Conservation (phyloP, 2,329 filamentous ascomycete species). For the Cryphonectria japonica region DNA sequence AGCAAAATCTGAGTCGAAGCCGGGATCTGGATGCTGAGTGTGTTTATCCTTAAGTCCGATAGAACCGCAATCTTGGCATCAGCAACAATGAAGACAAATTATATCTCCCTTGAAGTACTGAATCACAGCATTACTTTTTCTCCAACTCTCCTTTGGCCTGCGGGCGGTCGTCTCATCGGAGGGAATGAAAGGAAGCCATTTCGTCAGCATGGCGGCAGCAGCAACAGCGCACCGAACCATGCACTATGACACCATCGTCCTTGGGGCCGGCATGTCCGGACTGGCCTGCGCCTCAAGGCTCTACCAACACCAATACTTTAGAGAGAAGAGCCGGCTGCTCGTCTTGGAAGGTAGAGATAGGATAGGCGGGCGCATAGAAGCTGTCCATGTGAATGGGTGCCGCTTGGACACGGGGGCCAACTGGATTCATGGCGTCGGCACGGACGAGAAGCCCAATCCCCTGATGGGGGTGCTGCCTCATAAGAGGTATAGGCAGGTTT, state of each 20-base stretch:
- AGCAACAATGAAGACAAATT: neutral
- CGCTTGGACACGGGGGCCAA: slow-evolving; percentile 23
- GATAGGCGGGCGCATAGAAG: slow-evolving; percentile 19
- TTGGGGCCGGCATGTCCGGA: slow-evolving; percentile 21
- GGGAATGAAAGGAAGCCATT: neutral
- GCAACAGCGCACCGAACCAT: neutral
- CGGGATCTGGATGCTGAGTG: neutral
- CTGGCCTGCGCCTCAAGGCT: slow-evolving; percentile 20
- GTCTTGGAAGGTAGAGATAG: slow-evolving; percentile 15
- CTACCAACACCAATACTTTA: slow-evolving; percentile 14
- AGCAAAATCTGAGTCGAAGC: neutral
- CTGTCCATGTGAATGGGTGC: slow-evolving; percentile 18
- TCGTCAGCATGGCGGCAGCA: slow-evolving; percentile 13
- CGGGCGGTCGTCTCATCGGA: neutral
- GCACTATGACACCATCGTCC: slow-evolving; percentile 19
- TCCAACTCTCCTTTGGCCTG: neutral
- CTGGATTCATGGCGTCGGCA: slow-evolving; percentile 23
- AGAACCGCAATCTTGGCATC: slow-evolving; percentile 8
- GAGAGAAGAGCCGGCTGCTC: slow-evolving; percentile 2
- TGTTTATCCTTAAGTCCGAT: slow-evolving; percentile 12
- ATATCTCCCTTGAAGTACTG: neutral
- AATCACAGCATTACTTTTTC: neutral
- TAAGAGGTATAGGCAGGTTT: slow-evolving; percentile 13
- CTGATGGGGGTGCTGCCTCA: slow-evolving; percentile 14
- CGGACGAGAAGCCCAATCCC: slow-evolving; percentile 18